These are phyloP conservation scores for Neopestalotiopsis clavispora DNA, from an alignment of 2,329 filamentous ascomycete genomes.

Conservation along the genomic window DNA sequence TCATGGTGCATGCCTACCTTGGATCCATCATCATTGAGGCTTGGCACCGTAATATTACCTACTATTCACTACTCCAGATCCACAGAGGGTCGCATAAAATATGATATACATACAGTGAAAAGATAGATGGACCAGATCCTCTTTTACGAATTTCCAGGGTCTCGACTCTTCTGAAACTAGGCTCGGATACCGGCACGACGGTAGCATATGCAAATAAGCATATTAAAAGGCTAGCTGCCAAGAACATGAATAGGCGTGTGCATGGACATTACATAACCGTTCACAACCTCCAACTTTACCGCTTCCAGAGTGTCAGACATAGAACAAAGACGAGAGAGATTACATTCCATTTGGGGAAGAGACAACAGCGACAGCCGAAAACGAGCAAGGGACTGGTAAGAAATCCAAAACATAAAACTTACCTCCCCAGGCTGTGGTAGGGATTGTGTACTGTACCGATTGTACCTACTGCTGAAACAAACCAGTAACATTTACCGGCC, in stretches of 20 bases:
- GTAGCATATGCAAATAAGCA: not conserved
- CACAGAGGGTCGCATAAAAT: not conserved
- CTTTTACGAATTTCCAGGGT: constrained; percentile 2
- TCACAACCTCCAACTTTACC: not conserved
- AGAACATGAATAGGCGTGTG: not conserved
- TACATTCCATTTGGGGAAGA: not conserved
- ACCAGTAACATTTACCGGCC: not conserved
- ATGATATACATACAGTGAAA: not conserved
- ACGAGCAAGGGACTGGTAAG: not conserved
- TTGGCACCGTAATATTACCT: not conserved
- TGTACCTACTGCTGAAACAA: no score
- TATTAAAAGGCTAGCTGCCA: not conserved
- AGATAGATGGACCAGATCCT: not conserved
- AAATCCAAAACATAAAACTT: no score
- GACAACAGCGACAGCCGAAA: not conserved
- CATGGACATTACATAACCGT: not conserved
- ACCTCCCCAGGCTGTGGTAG: no score
- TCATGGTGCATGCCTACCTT: not conserved
- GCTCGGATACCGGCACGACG: not conserved
- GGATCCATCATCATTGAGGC: not conserved
- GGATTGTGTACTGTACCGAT: no score
- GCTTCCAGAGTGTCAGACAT: not conserved
- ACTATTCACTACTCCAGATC: not conserved
- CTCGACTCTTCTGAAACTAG: not conserved
- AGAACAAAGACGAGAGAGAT: not conserved